Evolutionary conservation across 306 rosid species (phyloP), one percentile per base, ranked within the genome.

Genomic region (Pueraria montana): DNA sequence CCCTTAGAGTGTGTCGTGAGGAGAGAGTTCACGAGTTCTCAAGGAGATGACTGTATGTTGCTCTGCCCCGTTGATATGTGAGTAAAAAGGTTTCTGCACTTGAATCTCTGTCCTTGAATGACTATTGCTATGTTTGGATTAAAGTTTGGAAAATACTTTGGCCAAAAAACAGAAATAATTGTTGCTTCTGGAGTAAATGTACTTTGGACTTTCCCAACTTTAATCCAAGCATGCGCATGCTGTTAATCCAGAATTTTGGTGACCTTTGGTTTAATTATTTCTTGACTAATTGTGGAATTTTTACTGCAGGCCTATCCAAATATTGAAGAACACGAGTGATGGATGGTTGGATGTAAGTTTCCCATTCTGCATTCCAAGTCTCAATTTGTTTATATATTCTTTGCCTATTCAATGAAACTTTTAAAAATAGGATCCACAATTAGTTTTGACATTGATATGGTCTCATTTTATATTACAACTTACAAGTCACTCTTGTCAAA

Each of bases 311-410:
- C 99, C 99, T 67, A 81, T 93, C 75, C 96, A 91, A 78, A 86
- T 95, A 83, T 87, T 95, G 55, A 92, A 87, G 93, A 91, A 91
- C 92, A 93, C 92, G 9, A 89, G 92, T 30, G 69, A 88, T 78
- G 99, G 98, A 50, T 93, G 98, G 99, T 93, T 94, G 56, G 97
- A 97, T 79, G 99, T 95, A 91, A 79, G 98, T 87, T 86, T 80
- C 79, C 79, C 52, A 43, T 68, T 84, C 65, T 78, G 43, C 52
- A 11, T 83, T 83, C 48, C 13, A 12, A 26, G 52, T 80, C 76
- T 79, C 20, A 70, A 55, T 83, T 84, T 55, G 34, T 65, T 84
- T 70, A 58, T 56, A 14, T 64, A 49, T 67, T 65, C 61, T 65
- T 46, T n/a, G 40, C 40, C 10, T n/a, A 17, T 55, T 71, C 27